Evolutionary conservation across 2,329 filamentous ascomycete genomes (phyloP).

Genomic region (Colletotrichum echinochloae): DNA sequence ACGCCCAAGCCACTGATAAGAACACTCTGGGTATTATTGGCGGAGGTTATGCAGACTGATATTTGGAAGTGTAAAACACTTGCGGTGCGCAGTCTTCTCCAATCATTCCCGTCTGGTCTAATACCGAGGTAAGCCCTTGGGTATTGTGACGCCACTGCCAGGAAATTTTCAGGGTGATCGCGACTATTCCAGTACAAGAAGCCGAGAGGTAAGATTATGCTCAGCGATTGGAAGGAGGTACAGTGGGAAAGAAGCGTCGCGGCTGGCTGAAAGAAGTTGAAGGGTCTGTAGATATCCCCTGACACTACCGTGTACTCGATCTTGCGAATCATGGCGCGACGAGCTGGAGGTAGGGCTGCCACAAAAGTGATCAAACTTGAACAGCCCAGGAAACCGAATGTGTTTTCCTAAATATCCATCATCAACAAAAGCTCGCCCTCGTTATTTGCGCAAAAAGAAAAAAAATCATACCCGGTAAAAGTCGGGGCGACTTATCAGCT

Average conservation of each 20-base stretch:
- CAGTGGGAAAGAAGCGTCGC: conserved; percentile 16
- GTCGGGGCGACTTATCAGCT: background rate
- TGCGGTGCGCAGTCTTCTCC: background rate
- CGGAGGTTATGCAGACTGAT: accelerated
- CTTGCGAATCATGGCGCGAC: conserved; percentile 5
- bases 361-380: background rate
- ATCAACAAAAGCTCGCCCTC: background rate
- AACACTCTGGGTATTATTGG: background rate
- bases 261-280: background rate
- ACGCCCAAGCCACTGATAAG: background rate
- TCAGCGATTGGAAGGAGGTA: background rate
- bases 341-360: conserved; percentile 16
- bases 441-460: background rate
- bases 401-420: conserved; percentile 1
- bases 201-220: background rate
- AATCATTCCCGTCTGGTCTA: background rate
- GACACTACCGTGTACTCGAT: background rate
- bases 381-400: background rate
- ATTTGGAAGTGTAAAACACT: background rate
- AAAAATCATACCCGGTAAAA: conserved; percentile 11
- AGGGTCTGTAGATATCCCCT: background rate
- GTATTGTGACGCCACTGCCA: too few relatives aligned
- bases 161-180: background rate
- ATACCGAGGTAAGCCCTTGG: accelerated
- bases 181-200: accelerated